Conservation (phyloP, 2,329 filamentous ascomycete species). For the Cytospora schulzeri region DNA sequence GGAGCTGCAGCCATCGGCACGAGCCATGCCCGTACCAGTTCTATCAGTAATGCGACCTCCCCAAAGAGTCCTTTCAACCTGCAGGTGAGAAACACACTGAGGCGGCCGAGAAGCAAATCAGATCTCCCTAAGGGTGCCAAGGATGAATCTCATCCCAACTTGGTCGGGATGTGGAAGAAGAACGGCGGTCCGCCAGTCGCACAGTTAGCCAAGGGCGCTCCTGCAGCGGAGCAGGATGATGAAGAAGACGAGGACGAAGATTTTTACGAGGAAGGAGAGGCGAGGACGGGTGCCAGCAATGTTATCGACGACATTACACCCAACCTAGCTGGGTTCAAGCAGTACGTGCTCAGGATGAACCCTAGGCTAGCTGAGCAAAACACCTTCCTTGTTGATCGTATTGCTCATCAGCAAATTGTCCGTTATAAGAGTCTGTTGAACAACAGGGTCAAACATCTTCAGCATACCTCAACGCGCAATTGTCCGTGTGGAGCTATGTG, state of each 20-base stretch:
- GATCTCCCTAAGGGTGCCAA: conserved; percentile 48
- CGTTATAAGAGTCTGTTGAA: conserved; percentile 79
- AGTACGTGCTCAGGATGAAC: conserved; percentile 73
- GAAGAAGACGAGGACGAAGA: conserved; percentile 58
- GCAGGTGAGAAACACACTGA: conserved; percentile 51
- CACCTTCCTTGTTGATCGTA: conserved; percentile 72
- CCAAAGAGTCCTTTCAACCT: conserved; percentile 55
- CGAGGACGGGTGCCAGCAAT: conserved; percentile 63
- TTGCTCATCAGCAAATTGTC: conserved; percentile 77
- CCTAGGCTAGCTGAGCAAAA: conserved; percentile 63
- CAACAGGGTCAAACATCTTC: conserved; percentile 69
- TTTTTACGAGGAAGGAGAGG: conserved; percentile 57
- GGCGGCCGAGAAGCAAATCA: conserved; percentile 59
- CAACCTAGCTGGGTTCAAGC: conserved; percentile 73
- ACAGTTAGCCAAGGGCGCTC: conserved; percentile 42
- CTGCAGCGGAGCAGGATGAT: conserved; percentile 40
- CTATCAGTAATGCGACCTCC: conserved; percentile 58
- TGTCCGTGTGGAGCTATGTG: conserved; percentile 68
- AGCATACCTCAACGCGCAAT: conserved; percentile 52
- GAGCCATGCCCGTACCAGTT: conserved; percentile 60
- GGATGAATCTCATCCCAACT: conserved; percentile 45
- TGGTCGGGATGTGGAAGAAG: conserved; percentile 55
- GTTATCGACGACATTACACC: conserved; percentile 70
- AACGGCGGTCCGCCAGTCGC: conserved; percentile 58
- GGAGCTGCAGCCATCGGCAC: conserved; percentile 58